Conservation (phyloP, 768 basidiomycete species). For the Hygrocybe coccinea region DNA sequence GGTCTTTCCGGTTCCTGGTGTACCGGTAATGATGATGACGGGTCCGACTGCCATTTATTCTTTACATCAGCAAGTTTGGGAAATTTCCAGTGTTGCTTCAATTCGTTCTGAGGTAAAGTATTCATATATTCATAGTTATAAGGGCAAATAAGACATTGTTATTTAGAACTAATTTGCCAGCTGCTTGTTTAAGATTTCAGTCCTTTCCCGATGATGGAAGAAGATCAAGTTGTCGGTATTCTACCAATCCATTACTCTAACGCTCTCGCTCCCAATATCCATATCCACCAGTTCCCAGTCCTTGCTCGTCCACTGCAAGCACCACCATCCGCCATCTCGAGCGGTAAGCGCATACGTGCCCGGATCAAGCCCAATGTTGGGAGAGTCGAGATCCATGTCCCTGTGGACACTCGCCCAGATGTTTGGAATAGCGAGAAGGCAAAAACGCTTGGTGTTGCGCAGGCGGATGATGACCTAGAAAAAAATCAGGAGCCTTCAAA, state of each 20-base stretch:
- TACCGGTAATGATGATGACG: constrained; percentile 82
- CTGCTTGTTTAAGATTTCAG: too few species aligned
- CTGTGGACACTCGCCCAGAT: constrained; percentile 73
- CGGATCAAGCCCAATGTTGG: constrained; percentile 61
- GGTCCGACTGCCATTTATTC: constrained; percentile 33
- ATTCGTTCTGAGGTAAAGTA: too few species aligned
- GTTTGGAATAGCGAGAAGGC: constrained; percentile 77
- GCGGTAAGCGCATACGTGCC: constrained; percentile 73
- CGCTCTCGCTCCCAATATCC: constrained; percentile 55
- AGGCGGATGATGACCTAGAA: constrained; percentile 70
- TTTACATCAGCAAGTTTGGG: too few species aligned
- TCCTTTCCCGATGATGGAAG: constrained; percentile 19
- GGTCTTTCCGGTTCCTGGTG: constrained; percentile 94
- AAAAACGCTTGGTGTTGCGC: constrained; percentile 58
- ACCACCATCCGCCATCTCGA: constrained; percentile 66
- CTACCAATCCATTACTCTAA: constrained; percentile 73
- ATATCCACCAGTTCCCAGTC: constrained; percentile 79
- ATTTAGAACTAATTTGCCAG: too few species aligned
- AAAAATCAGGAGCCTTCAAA: constrained; percentile 57
- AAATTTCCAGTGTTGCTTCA: too few species aligned
- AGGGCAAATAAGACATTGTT: too few species aligned
- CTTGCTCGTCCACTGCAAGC: constrained; percentile 66
- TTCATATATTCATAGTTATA: too few species aligned
- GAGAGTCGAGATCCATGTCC: constrained; percentile 73
- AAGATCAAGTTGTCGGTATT: constrained; percentile 61